Evolutionary conservation across 345 rosid genomes (phyloP), one percentile per base, ranked within the genome.

Genomic region (Pistacia integerrima): DNA sequence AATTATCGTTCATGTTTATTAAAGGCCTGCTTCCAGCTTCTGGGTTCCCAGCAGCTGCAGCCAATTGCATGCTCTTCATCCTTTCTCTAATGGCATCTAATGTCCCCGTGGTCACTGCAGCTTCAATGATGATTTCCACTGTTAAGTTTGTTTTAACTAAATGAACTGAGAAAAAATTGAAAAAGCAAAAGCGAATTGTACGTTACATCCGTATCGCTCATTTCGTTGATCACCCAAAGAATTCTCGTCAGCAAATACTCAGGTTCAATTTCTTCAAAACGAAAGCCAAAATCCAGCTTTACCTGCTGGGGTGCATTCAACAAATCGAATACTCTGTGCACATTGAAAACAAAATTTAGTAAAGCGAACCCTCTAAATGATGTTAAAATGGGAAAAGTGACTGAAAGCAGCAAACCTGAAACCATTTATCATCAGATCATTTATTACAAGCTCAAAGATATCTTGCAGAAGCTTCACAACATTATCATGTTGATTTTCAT

Each of bases 1-100:
- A n/a, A 76, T 84, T 86, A 30, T 91, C 97, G 17, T 85, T 87
- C 78, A 88, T 74, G 64, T 82, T 76, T 82, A 86, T 79, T 54
- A 87, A 56, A 8, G 90, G 84, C 78, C 84, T 85, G 83, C 66
- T 82, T 68, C 86, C 93, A 18, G 91, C 54, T 52, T 92, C 98
- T 1, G 83, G 84, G 72, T 82, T 87, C 67, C 95, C 97, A 20
- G 82, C 87, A 55, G 97, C 79, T 14, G 97, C 91, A 8, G 94
- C 95, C 73, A 92, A 80, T 79, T 97, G 99, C 91, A 97, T 97
- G 60, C 90, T 92, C 87, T 91, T 97, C 99, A 97, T 97, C 85
- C 97, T 91, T 82, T 94, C 99, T 79, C 99, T 85, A 74, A 97
- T 94, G 63, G 99, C 98, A 68, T 92, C 99, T 82, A 97, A 70